Conservation (phyloP, 2,329 filamentous ascomycete species). For the Fusarium guadeloupense region DNA sequence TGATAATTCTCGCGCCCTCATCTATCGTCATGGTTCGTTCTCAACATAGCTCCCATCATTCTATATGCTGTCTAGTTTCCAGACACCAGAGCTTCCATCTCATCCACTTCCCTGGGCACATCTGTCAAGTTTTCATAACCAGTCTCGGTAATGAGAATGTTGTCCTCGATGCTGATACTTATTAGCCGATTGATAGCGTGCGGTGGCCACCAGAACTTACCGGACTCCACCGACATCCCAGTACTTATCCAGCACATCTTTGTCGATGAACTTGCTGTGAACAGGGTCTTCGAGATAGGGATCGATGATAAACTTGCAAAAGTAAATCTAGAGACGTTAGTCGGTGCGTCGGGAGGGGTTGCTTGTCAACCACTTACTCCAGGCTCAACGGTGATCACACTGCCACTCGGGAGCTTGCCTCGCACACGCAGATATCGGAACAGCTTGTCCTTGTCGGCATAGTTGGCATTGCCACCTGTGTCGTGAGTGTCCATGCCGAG, state of each 20-base stretch:
- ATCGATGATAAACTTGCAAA: slow-evolving; percentile 87
- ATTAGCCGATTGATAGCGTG: slow-evolving; percentile 34
- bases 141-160: slow-evolving; percentile 74
- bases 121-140: slow-evolving; percentile 79
- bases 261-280: slow-evolving; percentile 80
- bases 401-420: slow-evolving; percentile 76
- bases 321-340: slow-evolving; percentile 73
- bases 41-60: neutral
- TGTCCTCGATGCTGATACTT: slow-evolving; percentile 67
- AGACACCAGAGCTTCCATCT: slow-evolving; percentile 60
- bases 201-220: slow-evolving; percentile 49
- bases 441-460: slow-evolving; percentile 80
- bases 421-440: slow-evolving; percentile 88
- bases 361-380: slow-evolving; percentile 65
- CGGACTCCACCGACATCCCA: slow-evolving; percentile 83
- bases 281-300: slow-evolving; percentile 78
- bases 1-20: neutral
- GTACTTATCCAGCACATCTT: slow-evolving; percentile 76
- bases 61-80: slow-evolving; percentile 13
- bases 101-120: slow-evolving; percentile 72
- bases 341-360: no score
- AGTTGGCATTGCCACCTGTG: slow-evolving; percentile 80
- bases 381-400: slow-evolving; percentile 94
- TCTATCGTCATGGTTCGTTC: neutral
- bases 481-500: slow-evolving; percentile 95